Percentiles rank a stretch among this genome's conserved stretches.
Conservation (phyloP, 176 grass and related monocot species). For the Raddia distichophylla region DNA sequence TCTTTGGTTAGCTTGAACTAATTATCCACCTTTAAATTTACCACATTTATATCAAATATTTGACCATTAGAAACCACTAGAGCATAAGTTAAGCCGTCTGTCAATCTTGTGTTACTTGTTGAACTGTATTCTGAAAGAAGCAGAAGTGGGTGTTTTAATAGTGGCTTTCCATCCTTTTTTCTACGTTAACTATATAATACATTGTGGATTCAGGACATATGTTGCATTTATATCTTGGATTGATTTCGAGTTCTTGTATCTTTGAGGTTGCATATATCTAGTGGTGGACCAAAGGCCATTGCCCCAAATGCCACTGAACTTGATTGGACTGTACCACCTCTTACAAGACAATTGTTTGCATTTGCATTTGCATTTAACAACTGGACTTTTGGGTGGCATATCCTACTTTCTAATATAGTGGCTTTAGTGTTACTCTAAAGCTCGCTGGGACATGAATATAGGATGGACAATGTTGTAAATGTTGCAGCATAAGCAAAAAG, state of each 20-base stretch:
- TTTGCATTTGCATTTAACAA: neutral
- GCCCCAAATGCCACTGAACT: neutral
- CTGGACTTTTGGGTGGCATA: neutral
- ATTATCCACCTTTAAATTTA: neutral
- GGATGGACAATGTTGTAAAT: no score
- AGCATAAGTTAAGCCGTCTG: neutral
- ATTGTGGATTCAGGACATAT: neutral
- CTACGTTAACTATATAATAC: neutral
- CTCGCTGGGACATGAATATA: neutral
- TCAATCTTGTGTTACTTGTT: neutral
- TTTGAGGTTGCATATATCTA: neutral
- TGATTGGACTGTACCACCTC: neutral
- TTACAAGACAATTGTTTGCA: neutral
- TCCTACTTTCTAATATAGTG: neutral
- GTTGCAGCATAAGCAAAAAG: no score
- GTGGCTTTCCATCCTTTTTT: neutral
- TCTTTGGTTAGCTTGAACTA: neutral
- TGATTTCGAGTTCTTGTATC: neutral
- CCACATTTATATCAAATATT: neutral
- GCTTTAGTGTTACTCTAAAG: neutral
- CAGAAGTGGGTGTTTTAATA: neutral
- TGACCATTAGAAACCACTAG: neutral
- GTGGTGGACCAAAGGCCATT: neutral
- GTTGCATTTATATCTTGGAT: neutral
- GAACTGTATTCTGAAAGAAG: neutral